A percentile compares a stretch with the other conserved stretches of the same genome.
Evolutionary conservation across 2,329 filamentous ascomycete genomes (phyloP).

Genomic region (Fusarium virguliforme): DNA sequence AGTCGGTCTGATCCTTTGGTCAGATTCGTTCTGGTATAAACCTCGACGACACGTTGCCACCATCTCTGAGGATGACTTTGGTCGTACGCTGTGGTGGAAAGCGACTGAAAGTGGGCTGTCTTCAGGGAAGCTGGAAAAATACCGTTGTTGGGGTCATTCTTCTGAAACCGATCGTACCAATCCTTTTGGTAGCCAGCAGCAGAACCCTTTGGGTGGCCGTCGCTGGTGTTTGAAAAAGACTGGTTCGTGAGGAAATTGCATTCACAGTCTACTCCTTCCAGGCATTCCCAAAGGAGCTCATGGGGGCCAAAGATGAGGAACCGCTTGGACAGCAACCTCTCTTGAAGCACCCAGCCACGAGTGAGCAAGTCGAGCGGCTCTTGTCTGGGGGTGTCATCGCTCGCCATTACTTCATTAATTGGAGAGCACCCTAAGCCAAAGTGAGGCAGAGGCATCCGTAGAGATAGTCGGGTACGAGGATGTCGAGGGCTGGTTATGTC

Average conservation of each 20-base stretch:
- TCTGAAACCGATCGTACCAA: too few species aligned
- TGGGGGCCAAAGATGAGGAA: constrained; percentile 34
- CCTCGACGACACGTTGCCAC: constrained; percentile 52
- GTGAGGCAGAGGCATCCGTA: too few species aligned
- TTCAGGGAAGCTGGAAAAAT: neutral
- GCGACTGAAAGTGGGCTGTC: neutral
- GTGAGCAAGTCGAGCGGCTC: too few species aligned
- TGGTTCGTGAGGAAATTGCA: constrained; percentile 48
- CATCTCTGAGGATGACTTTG: constrained; percentile 22
- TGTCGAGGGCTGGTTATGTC: too few species aligned
- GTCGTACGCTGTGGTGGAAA: neutral
- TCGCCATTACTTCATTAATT: too few species aligned
- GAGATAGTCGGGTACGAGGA: too few species aligned
- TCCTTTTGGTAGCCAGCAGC: too few species aligned
- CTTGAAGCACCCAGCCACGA: constrained; percentile 20
- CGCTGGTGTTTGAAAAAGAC: constrained; percentile 24
- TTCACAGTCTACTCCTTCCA: constrained; percentile 45
- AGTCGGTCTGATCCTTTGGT: constrained; percentile 48
- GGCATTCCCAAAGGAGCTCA: constrained; percentile 43
- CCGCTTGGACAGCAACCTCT: constrained; percentile 15
- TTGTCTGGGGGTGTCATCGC: too few species aligned
- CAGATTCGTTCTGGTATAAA: constrained; percentile 49
- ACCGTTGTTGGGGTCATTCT: neutral
- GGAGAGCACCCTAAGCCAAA: too few species aligned
- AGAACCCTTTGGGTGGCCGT: constrained; percentile 38